Percentiles rank a stretch among this genome's conserved stretches.
Evolutionary conservation across 1,139 yeast genomes (phyloP).

Genomic region (Meyerozyma smithsonii): DNA sequence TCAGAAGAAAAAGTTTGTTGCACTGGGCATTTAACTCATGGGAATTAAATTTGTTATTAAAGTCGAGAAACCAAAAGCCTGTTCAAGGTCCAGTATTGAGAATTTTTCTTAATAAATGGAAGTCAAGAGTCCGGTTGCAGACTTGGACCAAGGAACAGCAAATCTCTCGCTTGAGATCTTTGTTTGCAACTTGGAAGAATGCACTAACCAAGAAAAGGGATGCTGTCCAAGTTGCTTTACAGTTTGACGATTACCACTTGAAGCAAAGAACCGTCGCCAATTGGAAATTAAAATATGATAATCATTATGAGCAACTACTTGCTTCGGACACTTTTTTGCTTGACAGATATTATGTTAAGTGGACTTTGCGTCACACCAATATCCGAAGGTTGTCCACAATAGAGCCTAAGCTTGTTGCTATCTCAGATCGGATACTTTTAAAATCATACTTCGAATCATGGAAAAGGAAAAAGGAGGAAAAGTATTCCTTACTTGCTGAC

Average conservation of each 20-base stretch:
- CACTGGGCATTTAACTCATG: slow-evolving; percentile 13
- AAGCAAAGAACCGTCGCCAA: neutral
- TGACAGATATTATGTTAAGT: neutral
- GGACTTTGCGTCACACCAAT: neutral
- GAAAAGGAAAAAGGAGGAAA: slow-evolving; percentile 8
- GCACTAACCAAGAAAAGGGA: neutral
- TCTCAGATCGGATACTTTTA: neutral
- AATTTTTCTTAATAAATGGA: neutral
- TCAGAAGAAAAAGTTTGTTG: slow-evolving; percentile 6
- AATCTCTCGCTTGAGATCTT: neutral
- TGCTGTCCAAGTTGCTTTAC: neutral
- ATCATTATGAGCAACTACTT: neutral
- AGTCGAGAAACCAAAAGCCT: neutral
- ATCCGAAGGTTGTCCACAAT: neutral
- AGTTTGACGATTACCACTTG: neutral
- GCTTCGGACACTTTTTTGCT: neutral
- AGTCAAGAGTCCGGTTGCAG: neutral
- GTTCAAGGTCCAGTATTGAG: neutral
- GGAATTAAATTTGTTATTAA: slow-evolving; percentile 10
- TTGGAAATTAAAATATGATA: neutral
- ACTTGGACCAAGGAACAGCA: neutral
- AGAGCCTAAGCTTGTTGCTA: neutral
- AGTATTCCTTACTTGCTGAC: slow-evolving; percentile 14
- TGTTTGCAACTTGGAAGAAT: neutral
- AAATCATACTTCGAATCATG: neutral